A percentile compares a stretch with the other conserved stretches of the same genome.
Conservation (phyloP, 1,139 yeast species). For the Protomyces pachydermus region DNA sequence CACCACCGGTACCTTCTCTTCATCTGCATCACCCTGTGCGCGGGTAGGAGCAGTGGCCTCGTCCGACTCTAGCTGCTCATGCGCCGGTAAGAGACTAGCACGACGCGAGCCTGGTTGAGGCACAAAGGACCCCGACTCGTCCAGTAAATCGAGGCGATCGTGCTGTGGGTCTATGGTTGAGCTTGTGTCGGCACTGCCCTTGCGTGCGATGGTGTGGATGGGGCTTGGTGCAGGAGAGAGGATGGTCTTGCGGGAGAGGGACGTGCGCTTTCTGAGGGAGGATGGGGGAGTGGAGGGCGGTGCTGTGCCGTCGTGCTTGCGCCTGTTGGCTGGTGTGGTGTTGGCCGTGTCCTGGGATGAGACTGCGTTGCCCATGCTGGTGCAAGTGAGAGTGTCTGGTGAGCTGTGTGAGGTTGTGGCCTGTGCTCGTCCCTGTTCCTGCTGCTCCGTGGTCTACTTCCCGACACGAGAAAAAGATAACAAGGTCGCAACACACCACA, state of each 20-base stretch:
- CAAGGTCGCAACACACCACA: no score
- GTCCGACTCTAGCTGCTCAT: background rate
- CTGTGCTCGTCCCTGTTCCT: no score
- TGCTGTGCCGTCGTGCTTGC: background rate
- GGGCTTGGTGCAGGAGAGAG: slow-evolving; percentile 17
- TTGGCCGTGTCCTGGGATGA: background rate
- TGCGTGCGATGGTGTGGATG: slow-evolving; percentile 1
- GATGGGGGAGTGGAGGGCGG: slow-evolving; percentile 9
- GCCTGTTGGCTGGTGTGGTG: background rate
- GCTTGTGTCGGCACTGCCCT: slow-evolving; percentile 13
- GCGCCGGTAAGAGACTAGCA: slow-evolving; percentile 1
- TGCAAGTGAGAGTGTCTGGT: no score
- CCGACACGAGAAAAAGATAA: no score
- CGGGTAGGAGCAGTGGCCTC: background rate
- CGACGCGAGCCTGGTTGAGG: slow-evolving; percentile 7
- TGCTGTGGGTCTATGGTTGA: slow-evolving; percentile 4
- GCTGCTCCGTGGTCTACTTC: no score
- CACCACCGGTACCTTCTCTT: background rate
- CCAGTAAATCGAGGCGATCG: slow-evolving; percentile 6
- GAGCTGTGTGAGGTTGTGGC: no score
- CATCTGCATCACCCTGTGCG: background rate
- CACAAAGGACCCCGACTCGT: slow-evolving; percentile 6
- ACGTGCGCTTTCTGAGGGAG: slow-evolving; percentile 16
- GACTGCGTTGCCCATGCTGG: background rate
- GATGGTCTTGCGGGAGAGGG: slow-evolving; percentile 4